Evolutionary conservation across 345 rosid genomes (phyloP), one percentile per base, ranked within the genome.

Genomic region (Aquilaria malaccensis): DNA sequence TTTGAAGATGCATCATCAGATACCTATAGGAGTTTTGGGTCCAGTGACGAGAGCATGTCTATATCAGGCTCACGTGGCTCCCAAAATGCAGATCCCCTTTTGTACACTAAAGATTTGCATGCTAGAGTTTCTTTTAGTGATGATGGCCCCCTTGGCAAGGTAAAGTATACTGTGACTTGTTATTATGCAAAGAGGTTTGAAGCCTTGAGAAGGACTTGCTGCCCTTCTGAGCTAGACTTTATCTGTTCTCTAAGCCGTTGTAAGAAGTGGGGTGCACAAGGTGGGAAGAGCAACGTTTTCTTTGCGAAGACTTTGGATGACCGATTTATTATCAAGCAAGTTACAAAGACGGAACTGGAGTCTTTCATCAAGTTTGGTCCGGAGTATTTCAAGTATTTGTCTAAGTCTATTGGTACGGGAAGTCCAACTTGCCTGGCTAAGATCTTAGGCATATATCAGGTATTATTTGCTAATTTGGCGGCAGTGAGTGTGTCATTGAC

Each of bases 201-300:
- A 75, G 89, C 91, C 59, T 76, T 94, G 58, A 82, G 97, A 82
- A 88, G 73, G 80, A 85, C 78, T 33, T 90, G 93, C 68, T 90
- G 96, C 72, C 92, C 97, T 52, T 83, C 84, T 50, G 97, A 90
- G 82, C 73, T 81, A 59, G 96, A 94, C 69, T 94, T 78, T 59
- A 55, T 94, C 59, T 83, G 92, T 63, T 94, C 99, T 67, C 91
- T 94, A 56, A 84, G 97, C 68, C 97, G 93, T 33, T 94, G 99
- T 79, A 88, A 85, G 77, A 94, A 94, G 81, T 94, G 99, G 99
- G 96, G 92, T 51, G 97, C 99, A 54, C 97, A 94, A 50, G 97
- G 99, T 68, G 97, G 99, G 66, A 94, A 94, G 87, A 94, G 99
- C 80, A 94, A 90, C 64, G 99, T 86, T 60, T 94, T 94, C 73